A percentile compares a stretch with the other conserved stretches of the same genome.
Evolutionary conservation across 2,329 filamentous ascomycete genomes (phyloP).

Genomic region (Didymella glomerata): DNA sequence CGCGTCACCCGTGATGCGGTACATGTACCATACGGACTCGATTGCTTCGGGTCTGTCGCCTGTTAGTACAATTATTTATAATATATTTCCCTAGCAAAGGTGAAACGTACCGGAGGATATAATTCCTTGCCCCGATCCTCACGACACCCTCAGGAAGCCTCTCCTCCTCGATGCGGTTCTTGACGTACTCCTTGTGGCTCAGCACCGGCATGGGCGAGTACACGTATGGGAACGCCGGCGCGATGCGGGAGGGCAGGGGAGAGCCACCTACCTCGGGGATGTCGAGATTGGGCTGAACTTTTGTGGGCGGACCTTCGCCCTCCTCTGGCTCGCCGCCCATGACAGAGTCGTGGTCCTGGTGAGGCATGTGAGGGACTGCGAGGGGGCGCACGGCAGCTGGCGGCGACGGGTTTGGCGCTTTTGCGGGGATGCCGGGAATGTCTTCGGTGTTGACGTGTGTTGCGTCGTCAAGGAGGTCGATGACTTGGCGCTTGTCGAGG

Average conservation of each 20-base stretch:
- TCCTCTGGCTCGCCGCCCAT: constrained; percentile 34
- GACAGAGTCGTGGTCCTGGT: constrained; percentile 25
- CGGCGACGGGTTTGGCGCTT: constrained; percentile 12
- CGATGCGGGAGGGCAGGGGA: constrained; percentile 27
- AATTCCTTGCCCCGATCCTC: constrained; percentile 64
- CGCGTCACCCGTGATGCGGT: constrained; percentile 73
- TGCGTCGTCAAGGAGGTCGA: constrained; percentile 36
- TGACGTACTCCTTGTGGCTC: constrained; percentile 48
- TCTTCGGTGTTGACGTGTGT: constrained; percentile 22
- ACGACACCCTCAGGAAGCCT: constrained; percentile 65
- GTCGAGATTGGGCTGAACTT: constrained; percentile 27
- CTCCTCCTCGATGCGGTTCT: constrained; percentile 52
- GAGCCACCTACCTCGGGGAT: constrained; percentile 21
- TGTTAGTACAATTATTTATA: background rate
- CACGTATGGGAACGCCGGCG: constrained; percentile 42
- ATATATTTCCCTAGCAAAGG: background rate
- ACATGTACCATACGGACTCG: constrained; percentile 81
- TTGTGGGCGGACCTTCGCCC: constrained; percentile 35
- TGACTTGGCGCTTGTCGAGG: constrained; percentile 39
- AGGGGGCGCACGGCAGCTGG: constrained; percentile 23
- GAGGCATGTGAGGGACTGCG: constrained; percentile 10
- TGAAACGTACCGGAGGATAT: constrained; percentile 65
- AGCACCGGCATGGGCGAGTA: constrained; percentile 44
- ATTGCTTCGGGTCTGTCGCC: constrained; percentile 73
- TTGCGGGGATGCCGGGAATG: constrained; percentile 11